These are phyloP conservation scores for Ganoderma sinense DNA, from an alignment of 1,284 basidiomycete species.

Conservation along the genomic window DNA sequence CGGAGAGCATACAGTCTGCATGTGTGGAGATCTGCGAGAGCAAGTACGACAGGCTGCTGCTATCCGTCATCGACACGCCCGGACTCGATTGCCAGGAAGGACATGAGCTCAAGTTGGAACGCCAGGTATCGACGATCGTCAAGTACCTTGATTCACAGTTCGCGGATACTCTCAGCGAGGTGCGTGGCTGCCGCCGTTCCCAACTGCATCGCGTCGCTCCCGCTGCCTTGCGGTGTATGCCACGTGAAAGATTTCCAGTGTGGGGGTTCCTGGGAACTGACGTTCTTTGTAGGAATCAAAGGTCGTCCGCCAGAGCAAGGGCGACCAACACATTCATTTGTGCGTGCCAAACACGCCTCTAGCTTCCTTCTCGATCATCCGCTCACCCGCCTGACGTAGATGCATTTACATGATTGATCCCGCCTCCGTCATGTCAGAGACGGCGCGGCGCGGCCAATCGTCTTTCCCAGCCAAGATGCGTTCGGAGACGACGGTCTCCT, in stretches of 20 bases:
- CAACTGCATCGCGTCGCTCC: conserved; percentile 2
- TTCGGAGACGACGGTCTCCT: conserved; percentile 66
- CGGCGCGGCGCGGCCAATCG: conserved; percentile 55
- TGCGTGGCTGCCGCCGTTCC: conserved; percentile 42
- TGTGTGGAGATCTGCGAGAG: conserved; percentile 83
- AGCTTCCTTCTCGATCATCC: conserved; percentile 3
- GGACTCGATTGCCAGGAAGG: conserved; percentile 78
- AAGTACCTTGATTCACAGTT: conserved; percentile 81
- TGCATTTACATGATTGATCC: conserved; percentile 88
- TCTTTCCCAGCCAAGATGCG: conserved; percentile 59
- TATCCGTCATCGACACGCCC: conserved; percentile 84
- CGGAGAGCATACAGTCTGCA: conserved; percentile 66
- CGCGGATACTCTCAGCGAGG: conserved; percentile 85
- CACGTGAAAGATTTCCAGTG: not conserved
- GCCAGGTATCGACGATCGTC: conserved; percentile 73
- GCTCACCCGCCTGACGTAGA: conserved; percentile 46
- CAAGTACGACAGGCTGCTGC: conserved; percentile 73
- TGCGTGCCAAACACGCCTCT: conserved; percentile 47
- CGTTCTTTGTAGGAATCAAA: conserved; percentile 71
- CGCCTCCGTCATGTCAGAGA: conserved; percentile 63
- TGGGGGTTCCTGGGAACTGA: conserved; percentile 16
- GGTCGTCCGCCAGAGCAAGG: conserved; percentile 83
- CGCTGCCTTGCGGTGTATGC: not conserved
- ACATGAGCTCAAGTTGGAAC: conserved; percentile 76
- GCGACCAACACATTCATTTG: conserved; percentile 86